Evolutionary conservation across 2,329 filamentous ascomycete species (phyloP).

Genomic region (Apiospora saccharicola): DNA sequence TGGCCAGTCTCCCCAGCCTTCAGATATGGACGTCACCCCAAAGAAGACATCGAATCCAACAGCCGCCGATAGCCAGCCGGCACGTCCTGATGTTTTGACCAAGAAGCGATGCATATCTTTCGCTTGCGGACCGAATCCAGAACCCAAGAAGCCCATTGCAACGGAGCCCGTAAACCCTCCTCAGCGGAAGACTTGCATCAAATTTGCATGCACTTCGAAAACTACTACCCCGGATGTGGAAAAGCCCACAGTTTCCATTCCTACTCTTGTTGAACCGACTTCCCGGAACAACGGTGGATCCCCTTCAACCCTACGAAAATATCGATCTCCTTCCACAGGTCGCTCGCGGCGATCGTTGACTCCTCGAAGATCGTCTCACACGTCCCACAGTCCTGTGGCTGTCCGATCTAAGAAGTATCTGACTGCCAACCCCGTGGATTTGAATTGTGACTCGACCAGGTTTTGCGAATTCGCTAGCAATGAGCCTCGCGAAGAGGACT

Average conservation of each 20-base stretch:
- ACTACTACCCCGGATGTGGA: conserved; percentile 51
- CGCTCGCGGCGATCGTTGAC: conserved; percentile 40
- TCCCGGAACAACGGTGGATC: conserved; percentile 34
- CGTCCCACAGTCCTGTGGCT: conserved; percentile 48
- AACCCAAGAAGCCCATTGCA: conserved; percentile 50
- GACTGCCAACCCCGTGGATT: conserved; percentile 57
- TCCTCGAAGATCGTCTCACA: conserved; percentile 48
- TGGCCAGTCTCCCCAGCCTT: conserved; percentile 38
- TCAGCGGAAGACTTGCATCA: conserved; percentile 70
- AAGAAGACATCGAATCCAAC: conserved; percentile 29
- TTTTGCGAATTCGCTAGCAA: conserved; percentile 96
- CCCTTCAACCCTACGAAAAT: conserved; percentile 37
- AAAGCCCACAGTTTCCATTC: not conserved
- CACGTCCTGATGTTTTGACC: conserved; percentile 68
- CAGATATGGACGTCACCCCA: conserved; percentile 35
- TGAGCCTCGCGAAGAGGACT: conserved; percentile 83
- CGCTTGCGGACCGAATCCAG: conserved; percentile 76
- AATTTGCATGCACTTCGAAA: conserved; percentile 75
- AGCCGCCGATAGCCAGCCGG: conserved; percentile 41
- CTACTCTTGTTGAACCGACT: conserved; percentile 35
- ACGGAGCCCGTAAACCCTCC: conserved; percentile 47
- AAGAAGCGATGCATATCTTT: conserved; percentile 94
- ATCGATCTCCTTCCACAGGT: conserved; percentile 40
- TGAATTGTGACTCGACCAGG: conserved; percentile 63
- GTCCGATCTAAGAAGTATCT: conserved; percentile 55